These are phyloP conservation scores for Monosporascus sp. DNA, from an alignment of 2,329 filamentous ascomycete species.

Conservation along the genomic window DNA sequence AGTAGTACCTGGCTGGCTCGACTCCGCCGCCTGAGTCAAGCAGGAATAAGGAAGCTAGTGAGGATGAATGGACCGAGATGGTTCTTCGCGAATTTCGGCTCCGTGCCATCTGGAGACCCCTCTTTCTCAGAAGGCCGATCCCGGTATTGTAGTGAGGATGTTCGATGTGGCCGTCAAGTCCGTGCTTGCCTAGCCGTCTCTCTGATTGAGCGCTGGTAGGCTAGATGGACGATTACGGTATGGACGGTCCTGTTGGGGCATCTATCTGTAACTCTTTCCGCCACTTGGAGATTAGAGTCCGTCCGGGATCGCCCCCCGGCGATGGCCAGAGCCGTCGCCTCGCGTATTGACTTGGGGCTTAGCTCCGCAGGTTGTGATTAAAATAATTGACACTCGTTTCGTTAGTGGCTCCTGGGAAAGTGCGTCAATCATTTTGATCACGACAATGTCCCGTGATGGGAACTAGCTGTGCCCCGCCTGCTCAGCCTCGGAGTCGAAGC, in stretches of 20 bases:
- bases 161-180: constrained; percentile 26
- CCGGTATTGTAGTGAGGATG: constrained; percentile 37
- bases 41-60: constrained; percentile 32
- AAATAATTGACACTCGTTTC: constrained; percentile 10
- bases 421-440: neutral
- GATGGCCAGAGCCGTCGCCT: constrained; percentile 27
- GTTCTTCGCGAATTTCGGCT: constrained; percentile 33
- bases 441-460: too few relatives aligned
- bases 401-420: constrained; percentile 9
- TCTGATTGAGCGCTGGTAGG: constrained; percentile 24
- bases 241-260: constrained; percentile 9
- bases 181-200: constrained; percentile 24
- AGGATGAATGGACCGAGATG: constrained; percentile 34
- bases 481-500: too few relatives aligned
- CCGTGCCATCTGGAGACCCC: constrained; percentile 29
- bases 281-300: constrained; percentile 25
- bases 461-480: too few relatives aligned
- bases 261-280: constrained; percentile 11
- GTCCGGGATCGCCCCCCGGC: constrained; percentile 31
- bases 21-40: constrained; percentile 16
- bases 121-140: constrained; percentile 22
- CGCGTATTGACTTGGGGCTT: constrained; percentile 31
- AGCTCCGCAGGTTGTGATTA: constrained; percentile 32
- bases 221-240: constrained; percentile 28
- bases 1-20: constrained; percentile 5